A percentile compares a stretch with the other conserved stretches of the same genome.
Evolutionary conservation across 2,329 filamentous ascomycete species (phyloP).

Genomic region (Fusarium nisikadoi): DNA sequence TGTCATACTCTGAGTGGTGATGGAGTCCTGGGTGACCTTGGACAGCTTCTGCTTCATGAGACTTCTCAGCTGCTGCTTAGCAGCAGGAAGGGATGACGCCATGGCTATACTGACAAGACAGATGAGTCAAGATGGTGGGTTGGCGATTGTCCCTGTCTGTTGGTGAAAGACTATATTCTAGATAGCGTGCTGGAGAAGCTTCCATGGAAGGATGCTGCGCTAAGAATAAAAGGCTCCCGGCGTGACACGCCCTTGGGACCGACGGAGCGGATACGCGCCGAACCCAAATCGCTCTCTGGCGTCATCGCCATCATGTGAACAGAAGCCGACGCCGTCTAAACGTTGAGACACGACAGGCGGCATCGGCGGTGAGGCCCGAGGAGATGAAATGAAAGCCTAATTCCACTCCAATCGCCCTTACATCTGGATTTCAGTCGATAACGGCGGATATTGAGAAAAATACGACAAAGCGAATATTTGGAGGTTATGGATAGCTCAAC

Average conservation of each 20-base stretch:
- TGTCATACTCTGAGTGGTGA: constrained; percentile 75
- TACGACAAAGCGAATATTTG: not conserved
- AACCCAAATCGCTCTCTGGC: constrained; percentile 24
- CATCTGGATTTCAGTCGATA: constrained; percentile 2
- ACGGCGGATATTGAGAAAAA: not conserved
- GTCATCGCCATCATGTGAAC: constrained; percentile 32
- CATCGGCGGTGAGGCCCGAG: constrained; percentile 30
- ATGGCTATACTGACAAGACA: constrained; percentile 50
- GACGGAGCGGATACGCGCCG: constrained; percentile 28
- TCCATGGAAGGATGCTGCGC: constrained; percentile 17
- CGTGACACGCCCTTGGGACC: constrained; percentile 22
- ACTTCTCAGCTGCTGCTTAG: constrained; percentile 80
- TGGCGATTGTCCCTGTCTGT: constrained; percentile 18
- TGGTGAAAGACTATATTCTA: constrained; percentile 18
- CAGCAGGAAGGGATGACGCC: constrained; percentile 66
- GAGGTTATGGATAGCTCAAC: not conserved
- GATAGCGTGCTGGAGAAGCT: constrained; percentile 8
- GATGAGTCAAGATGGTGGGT: constrained; percentile 8
- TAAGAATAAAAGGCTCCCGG: constrained; percentile 20
- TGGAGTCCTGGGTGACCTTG: constrained; percentile 68
- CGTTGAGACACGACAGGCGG: not conserved
- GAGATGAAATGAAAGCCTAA: not conserved
- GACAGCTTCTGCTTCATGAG: constrained; percentile 75
- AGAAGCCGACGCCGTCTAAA: constrained; percentile 4
- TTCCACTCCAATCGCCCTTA: not conserved